Conservation (phyloP, 441 rosid species). For the Sinapis alba region DNA sequence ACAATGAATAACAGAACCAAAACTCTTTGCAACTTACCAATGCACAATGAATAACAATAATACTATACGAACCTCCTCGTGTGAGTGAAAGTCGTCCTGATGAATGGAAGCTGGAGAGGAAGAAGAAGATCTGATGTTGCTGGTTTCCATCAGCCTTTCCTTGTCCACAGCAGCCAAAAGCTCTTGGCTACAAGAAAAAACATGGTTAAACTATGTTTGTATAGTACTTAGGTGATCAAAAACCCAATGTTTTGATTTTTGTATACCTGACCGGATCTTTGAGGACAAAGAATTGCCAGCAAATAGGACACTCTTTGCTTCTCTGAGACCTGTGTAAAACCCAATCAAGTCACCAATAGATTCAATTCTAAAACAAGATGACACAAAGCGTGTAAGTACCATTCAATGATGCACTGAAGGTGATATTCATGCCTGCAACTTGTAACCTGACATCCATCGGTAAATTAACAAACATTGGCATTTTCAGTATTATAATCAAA, state of each 20-base stretch:
- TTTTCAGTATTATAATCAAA: conserved; percentile 5
- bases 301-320: conserved; percentile 91
- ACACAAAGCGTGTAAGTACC: conserved; percentile 40
- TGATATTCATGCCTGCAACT: conserved; percentile 90
- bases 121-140: conserved; percentile 39
- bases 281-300: conserved; percentile 70
- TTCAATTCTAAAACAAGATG: neutral
- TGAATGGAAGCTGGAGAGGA: conserved; percentile 33
- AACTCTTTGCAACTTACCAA: no score
- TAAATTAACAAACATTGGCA: neutral
- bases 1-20: conserved; percentile 22
- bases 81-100: conserved; percentile 46
- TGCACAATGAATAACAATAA: no score
- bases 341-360: neutral
- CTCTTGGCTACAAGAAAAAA: conserved; percentile 62
- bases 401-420: conserved; percentile 85
- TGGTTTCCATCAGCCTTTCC: conserved; percentile 61
- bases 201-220: neutral
- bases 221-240: neutral
- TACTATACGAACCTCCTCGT: conserved; percentile 49
- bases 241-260: neutral
- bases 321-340: conserved; percentile 71
- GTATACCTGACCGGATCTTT: conserved; percentile 72
- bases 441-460: conserved; percentile 62
- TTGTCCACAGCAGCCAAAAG: conserved; percentile 69